These are phyloP conservation scores for Pavlovales sp. DNA, from an alignment of 208 protist genomes.

Conservation along the genomic window DNA sequence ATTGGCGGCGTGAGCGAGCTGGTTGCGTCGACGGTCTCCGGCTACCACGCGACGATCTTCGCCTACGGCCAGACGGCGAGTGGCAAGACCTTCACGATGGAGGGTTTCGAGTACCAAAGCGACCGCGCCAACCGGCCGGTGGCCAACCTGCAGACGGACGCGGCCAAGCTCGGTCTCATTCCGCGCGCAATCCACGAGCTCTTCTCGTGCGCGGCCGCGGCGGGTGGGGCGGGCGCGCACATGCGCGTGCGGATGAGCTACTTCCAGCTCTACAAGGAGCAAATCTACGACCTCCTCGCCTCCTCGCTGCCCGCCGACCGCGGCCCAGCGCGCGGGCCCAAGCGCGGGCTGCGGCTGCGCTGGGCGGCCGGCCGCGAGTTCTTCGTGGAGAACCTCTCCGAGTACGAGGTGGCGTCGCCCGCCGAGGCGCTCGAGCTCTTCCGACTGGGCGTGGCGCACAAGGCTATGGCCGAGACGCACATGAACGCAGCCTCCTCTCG, in stretches of 20 bases:
- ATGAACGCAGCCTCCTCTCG: conserved; percentile 82
- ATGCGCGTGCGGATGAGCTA: conserved; percentile 60
- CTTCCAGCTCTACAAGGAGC: conserved; percentile 83
- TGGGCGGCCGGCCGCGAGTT: conserved; percentile 60
- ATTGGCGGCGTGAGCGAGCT: not conserved
- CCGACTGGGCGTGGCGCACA: conserved; percentile 68
- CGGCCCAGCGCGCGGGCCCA: conserved; percentile 45
- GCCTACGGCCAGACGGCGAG: conserved; percentile 38
- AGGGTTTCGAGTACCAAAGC: conserved; percentile 17
- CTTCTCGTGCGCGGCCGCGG: not conserved
- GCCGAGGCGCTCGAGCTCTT: conserved; percentile 73
- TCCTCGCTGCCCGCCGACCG: conserved; percentile 1
- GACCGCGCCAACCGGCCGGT: not conserved
- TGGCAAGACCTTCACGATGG: conserved; percentile 43
- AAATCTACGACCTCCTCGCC: conserved; percentile 74
- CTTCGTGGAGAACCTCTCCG: conserved; percentile 76
- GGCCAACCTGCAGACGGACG: not conserved
- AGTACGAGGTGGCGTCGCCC: conserved; percentile 68
- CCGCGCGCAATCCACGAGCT: conserved; percentile 17
- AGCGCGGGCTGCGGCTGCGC: conserved; percentile 48
- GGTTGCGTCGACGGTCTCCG: not conserved
- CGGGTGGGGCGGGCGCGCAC: not conserved
- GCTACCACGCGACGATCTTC: conserved; percentile 32
- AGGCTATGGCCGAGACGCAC: conserved; percentile 71
- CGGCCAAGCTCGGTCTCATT: not conserved